These are phyloP conservation scores for Pterothamnion heteromorphum DNA, from an alignment of 31 red algal genomes.

Conservation along the genomic window DNA sequence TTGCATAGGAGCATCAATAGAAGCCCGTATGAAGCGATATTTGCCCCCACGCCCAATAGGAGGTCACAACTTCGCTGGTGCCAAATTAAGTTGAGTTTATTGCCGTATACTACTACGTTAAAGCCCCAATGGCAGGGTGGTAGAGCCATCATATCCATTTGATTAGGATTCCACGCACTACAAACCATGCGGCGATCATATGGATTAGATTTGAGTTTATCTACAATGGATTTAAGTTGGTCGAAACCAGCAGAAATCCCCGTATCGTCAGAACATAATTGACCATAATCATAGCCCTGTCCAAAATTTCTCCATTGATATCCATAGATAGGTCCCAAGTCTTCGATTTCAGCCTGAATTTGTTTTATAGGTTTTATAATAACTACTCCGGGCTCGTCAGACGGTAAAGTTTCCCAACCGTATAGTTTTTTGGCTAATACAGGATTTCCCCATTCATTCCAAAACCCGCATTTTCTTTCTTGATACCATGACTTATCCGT, in stretches of 20 bases:
- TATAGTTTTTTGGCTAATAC: not conserved
- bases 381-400: no score
- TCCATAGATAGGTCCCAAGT: slow-evolving; percentile 11
- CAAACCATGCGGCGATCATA: slow-evolving; percentile 1
- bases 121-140: not conserved
- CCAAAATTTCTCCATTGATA: not conserved
- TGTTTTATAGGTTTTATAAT: not conserved
- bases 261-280: not conserved
- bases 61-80: not conserved
- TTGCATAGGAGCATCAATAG: not conserved
- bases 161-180: not conserved
- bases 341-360: not conserved
- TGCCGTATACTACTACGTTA: not conserved
- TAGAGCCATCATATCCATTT: not conserved
- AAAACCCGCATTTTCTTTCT: not conserved
- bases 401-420: not conserved
- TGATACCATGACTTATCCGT: not conserved
- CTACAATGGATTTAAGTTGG: not conserved
- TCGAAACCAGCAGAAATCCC: not conserved
- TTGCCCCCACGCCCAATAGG: not conserved
- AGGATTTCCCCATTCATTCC: slow-evolving; percentile 10
- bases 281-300: not conserved
- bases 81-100: not conserved
- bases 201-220: slow-evolving; percentile 12
- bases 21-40: not conserved